Evolutionary conservation across 306 rosid species (phyloP).

Genomic region (Ormosia emarginata): DNA sequence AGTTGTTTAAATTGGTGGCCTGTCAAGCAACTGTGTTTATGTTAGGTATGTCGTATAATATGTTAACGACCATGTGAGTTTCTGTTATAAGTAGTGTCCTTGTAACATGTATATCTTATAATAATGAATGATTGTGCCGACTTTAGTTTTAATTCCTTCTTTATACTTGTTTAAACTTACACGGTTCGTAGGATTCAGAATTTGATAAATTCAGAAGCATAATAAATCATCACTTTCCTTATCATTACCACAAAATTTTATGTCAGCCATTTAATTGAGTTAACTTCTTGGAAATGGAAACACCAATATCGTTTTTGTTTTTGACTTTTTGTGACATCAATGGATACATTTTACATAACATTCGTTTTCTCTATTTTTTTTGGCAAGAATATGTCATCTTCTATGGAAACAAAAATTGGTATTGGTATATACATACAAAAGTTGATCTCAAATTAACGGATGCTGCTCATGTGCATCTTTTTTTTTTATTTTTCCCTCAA

Average conservation of each 20-base stretch:
- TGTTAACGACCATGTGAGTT: constrained; percentile 13
- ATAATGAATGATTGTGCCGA: background rate
- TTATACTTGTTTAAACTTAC: background rate
- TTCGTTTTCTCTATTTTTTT: background rate
- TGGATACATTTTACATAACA: background rate
- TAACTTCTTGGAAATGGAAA: background rate
- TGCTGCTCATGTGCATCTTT: constrained; percentile 11
- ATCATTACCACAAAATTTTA: background rate
- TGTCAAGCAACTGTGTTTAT: background rate
- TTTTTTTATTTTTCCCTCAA: background rate
- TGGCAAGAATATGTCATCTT: background rate
- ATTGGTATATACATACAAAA: background rate
- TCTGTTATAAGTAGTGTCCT: background rate
- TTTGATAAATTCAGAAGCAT: background rate
- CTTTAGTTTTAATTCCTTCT: background rate
- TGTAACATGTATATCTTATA: background rate
- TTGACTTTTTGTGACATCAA: background rate
- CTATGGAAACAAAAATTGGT: background rate
- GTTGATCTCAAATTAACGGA: background rate
- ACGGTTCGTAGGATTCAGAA: background rate
- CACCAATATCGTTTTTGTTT: background rate
- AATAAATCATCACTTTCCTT: background rate
- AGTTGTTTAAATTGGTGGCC: background rate
- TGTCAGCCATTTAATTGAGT: background rate
- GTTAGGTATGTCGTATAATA: background rate